Percentiles rank a stretch among this genome's conserved stretches.
phyloP scores from a whole-genome alignment of 1,284 basidiomycete species.

The Heterobasidion parviporum region DNA sequence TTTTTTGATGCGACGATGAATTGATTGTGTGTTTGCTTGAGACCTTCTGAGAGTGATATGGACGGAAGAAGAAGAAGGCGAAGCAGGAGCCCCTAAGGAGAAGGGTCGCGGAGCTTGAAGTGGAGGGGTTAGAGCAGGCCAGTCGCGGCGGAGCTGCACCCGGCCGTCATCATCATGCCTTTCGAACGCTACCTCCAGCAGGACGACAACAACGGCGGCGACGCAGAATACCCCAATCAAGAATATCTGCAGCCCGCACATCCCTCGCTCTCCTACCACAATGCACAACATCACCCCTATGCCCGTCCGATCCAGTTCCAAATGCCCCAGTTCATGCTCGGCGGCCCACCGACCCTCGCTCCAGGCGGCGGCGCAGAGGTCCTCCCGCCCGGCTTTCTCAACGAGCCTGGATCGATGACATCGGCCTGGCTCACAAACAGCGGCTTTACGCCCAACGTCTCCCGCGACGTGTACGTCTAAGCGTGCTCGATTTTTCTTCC shows the following conservation, averaged over 20 bases:
- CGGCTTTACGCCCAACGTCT: conserved; percentile 13
- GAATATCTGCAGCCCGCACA: neutral
- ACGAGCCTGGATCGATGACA: conserved; percentile 21
- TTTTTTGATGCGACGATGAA: neutral
- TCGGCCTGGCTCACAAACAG: conserved; percentile 44
- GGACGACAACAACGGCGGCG: neutral
- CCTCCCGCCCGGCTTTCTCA: conserved; percentile 38
- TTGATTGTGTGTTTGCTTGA: no score
- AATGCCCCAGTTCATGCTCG: conserved; percentile 55
- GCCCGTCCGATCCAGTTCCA: conserved; percentile 39
- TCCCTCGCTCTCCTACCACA: conserved; percentile 4
- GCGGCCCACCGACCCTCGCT: conserved; percentile 46
- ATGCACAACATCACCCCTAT: conserved; percentile 5
- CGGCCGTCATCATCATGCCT: conserved; percentile 20
- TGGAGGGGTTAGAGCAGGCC: no score
- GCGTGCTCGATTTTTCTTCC: neutral
- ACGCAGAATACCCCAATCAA: neutral
- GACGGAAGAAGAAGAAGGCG: no score
- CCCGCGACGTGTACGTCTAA: neutral
- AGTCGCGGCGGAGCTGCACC: neutral
- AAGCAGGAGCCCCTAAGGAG: no score
- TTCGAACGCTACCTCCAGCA: conserved; percentile 28
- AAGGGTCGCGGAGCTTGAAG: neutral
- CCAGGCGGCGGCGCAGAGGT: conserved; percentile 69
- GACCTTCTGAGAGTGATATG: no score